Evolutionary conservation across 2,329 filamentous ascomycete genomes (phyloP).

Genomic region (Exophiala mesophila): DNA sequence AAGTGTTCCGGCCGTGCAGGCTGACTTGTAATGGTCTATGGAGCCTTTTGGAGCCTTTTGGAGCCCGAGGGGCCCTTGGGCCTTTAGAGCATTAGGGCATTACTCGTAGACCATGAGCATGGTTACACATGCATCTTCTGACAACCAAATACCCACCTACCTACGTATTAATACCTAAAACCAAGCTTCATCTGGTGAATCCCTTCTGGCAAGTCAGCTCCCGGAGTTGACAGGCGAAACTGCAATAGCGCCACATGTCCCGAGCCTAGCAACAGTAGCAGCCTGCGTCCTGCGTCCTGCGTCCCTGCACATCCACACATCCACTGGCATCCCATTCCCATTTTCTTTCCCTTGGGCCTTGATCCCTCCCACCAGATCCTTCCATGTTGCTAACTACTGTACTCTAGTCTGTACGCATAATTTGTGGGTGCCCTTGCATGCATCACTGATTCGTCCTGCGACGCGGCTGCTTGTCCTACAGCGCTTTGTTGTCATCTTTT

Average conservation of each 20-base stretch:
- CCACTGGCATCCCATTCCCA: neutral
- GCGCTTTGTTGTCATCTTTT: slow-evolving; percentile 25
- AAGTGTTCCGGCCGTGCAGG: slow-evolving; percentile 11
- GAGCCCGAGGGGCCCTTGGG: too few species aligned
- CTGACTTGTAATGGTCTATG: slow-evolving; percentile 14
- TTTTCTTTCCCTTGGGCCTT: neutral
- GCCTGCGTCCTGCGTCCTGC: slow-evolving; percentile 3
- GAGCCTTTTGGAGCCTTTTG: too few species aligned
- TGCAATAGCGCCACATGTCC: slow-evolving; percentile 18
- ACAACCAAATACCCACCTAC: slow-evolving; percentile 4
- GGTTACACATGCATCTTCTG: slow-evolving; percentile 22
- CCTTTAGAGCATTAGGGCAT: too few species aligned
- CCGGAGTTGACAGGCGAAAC: slow-evolving; percentile 13
- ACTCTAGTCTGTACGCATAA: neutral
- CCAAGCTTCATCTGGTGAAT: neutral
- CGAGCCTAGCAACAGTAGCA: slow-evolving; percentile 7
- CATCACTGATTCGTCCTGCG: slow-evolving; percentile 24
- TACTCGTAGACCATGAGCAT: slow-evolving; percentile 6
- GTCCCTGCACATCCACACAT: too few species aligned
- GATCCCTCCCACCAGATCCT: slow-evolving; percentile 21
- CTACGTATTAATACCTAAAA: neutral
- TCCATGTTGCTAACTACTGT: slow-evolving; percentile 4
- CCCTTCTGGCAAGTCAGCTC: slow-evolving; percentile 6
- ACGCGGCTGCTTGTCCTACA: slow-evolving; percentile 20
- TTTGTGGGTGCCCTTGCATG: slow-evolving; percentile 23